Evolutionary conservation across 1,139 yeast genomes (phyloP), one percentile per base, ranked within the genome.

Genomic region (Saccharomycopsis hybrid): DNA sequence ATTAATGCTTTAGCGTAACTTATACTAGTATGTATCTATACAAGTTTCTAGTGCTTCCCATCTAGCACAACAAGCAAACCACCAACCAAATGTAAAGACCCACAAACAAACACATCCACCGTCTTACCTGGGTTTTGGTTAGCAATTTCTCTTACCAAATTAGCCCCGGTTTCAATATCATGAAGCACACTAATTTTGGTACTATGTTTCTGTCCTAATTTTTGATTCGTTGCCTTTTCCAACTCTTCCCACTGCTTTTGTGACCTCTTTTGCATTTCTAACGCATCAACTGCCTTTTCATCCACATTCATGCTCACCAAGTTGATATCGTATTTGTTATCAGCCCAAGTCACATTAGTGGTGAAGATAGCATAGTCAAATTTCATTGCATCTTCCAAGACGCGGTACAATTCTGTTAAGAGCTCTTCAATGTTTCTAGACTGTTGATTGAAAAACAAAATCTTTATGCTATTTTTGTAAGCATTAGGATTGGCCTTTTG

Each of bases 1-100:
- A n/a, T n/a, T n/a, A n/a, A n/a, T n/a, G n/a, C n/a, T n/a, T n/a
- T n/a, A n/a, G n/a, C n/a, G n/a, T n/a, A n/a, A n/a, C n/a, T n/a
- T n/a, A n/a, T n/a, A n/a, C n/a, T n/a, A n/a, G n/a, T n/a, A n/a
- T n/a, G n/a, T n/a, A n/a, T n/a, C n/a, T n/a, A n/a, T n/a, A n/a
- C n/a, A n/a, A n/a, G n/a, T n/a, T n/a, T n/a, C n/a, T n/a, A n/a
- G n/a, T n/a, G 24, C 63, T 58, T 55, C 13, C 44, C 32, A 24
- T 44, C 95, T 47, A 87, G 70, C 4, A 90, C 97, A 2, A 89
- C 92, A 47, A 92, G 70, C 53, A 92, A 77, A 0, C 98, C 98
- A 24, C 99, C 98, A 8, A 92, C 96, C 50, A 94, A 71, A 65
- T 90, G 96, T 55, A 94, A 71, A 28, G 97, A 90, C 1, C 99